Conservation (phyloP, 2,329 filamentous ascomycete genomes). For the Cercospora nicotianae region DNA sequence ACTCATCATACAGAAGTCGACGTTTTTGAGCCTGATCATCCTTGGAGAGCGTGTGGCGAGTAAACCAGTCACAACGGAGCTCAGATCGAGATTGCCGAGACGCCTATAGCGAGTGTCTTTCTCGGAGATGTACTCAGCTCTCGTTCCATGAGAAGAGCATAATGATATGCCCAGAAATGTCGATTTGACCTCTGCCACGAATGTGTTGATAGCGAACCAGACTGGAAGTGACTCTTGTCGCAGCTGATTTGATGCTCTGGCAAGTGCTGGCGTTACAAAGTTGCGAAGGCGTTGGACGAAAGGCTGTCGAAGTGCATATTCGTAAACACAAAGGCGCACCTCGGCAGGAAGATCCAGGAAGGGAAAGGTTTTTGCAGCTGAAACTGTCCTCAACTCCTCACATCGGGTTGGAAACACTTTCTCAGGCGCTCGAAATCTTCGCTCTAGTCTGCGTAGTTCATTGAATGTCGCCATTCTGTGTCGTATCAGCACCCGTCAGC, state of each 20-base stretch:
- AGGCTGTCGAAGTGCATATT: neutral
- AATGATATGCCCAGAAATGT: constrained; percentile 10
- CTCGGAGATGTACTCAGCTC: constrained; percentile 8
- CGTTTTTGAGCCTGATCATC: constrained; percentile 8
- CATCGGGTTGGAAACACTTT: neutral
- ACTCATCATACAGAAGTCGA: constrained; percentile 17
- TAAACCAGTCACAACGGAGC: neutral
- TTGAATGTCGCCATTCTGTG: neutral
- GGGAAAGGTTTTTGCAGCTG: neutral
- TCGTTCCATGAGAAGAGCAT: constrained; percentile 11
- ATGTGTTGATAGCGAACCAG: constrained; percentile 27
- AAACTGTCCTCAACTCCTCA: neutral
- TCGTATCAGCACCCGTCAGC: neutral
- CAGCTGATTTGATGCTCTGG: constrained; percentile 18
- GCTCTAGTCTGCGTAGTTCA: constrained; percentile 1
- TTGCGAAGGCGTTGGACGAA: constrained; percentile 8
- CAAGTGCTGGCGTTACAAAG: constrained; percentile 7
- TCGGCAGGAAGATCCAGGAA: constrained; percentile 19
- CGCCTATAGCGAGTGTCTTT: constrained; percentile 9
- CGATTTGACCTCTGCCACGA: constrained; percentile 21
- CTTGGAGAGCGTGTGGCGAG: constrained; percentile 2
- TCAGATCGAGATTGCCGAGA: constrained; percentile 9
- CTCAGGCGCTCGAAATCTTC: neutral
- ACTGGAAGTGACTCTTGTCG: constrained; percentile 26
- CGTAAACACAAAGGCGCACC: constrained; percentile 13